These are phyloP conservation scores for Mrakia blollopis DNA, from an alignment of 768 basidiomycete species.

Conservation along the genomic window DNA sequence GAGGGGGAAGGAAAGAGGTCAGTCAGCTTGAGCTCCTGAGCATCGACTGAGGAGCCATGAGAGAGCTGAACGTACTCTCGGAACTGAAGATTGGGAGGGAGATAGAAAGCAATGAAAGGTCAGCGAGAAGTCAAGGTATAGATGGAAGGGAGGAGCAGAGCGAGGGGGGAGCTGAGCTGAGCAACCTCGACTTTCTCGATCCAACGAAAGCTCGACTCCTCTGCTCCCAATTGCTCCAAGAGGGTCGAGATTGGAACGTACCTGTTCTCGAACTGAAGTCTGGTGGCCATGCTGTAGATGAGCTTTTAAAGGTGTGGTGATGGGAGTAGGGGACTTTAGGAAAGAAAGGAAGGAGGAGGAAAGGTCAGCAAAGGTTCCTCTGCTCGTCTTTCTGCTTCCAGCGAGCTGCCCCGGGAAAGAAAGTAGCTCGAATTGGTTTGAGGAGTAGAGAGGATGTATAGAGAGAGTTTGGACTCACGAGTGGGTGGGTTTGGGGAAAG, in stretches of 20 bases:
- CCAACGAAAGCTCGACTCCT: background rate
- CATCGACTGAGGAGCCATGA: background rate
- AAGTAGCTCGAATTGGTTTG: no score
- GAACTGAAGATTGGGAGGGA: background rate
- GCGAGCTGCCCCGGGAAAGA: no score
- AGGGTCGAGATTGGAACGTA: background rate
- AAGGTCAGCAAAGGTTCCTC: background rate
- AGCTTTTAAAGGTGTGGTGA: background rate
- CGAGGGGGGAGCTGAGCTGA: background rate
- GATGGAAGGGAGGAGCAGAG: background rate
- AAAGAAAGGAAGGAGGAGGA: background rate
- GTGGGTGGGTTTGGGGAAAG: no score
- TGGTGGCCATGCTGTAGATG: constrained; percentile 4
- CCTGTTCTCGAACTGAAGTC: constrained; percentile 24
- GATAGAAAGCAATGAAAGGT: background rate
- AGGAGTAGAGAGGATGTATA: no score
- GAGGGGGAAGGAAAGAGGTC: background rate
- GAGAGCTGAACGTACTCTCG: background rate
- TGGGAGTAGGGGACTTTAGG: background rate
- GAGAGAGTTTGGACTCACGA: no score
- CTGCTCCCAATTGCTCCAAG: background rate
- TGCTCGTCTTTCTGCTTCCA: no score
- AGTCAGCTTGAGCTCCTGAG: background rate
- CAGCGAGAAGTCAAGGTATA: background rate
- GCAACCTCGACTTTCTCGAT: constrained; percentile 3